Conservation (phyloP, 331 rosid species). For the Quercus tomentella region DNA sequence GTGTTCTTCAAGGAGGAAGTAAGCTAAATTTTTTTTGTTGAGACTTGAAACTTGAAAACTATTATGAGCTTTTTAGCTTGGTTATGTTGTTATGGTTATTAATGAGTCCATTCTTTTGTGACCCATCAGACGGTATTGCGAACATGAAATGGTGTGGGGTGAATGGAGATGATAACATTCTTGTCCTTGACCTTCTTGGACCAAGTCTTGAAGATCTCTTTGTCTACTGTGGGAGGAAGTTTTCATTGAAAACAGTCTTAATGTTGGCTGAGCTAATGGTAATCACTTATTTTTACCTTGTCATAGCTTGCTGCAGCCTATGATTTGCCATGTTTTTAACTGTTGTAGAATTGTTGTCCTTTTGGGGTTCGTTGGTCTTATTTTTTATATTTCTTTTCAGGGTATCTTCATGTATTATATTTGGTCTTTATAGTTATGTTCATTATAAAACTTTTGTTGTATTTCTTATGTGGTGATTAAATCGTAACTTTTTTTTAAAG, state of each 20-base stretch:
- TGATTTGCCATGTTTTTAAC: background rate
- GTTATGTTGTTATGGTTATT: background rate
- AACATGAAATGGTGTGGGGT: constrained; percentile 60
- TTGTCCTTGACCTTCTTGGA: constrained; percentile 59
- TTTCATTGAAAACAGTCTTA: constrained; percentile 57
- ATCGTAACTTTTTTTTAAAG: background rate
- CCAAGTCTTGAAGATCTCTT: constrained; percentile 70
- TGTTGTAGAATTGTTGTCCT: background rate
- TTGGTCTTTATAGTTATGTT: background rate
- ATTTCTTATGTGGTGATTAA: background rate
- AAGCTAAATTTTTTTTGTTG: constrained; percentile 10
- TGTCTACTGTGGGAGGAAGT: constrained; percentile 55
- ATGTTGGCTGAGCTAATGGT: constrained; percentile 83
- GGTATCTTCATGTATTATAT: background rate
- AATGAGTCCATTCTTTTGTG: constrained; percentile 15
- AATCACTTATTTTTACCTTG: constrained; percentile 12
- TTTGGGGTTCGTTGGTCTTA: background rate
- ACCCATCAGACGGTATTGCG: constrained; percentile 54
- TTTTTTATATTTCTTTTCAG: background rate
- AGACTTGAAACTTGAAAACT: background rate
- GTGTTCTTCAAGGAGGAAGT: constrained; percentile 64
- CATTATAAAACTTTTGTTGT: background rate
- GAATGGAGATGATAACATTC: constrained; percentile 52
- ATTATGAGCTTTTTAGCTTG: background rate
- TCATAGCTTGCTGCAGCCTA: constrained; percentile 3